Evolutionary conservation across 305 asterid genomes (phyloP).

Genomic region (Fraxinus sp.): DNA sequence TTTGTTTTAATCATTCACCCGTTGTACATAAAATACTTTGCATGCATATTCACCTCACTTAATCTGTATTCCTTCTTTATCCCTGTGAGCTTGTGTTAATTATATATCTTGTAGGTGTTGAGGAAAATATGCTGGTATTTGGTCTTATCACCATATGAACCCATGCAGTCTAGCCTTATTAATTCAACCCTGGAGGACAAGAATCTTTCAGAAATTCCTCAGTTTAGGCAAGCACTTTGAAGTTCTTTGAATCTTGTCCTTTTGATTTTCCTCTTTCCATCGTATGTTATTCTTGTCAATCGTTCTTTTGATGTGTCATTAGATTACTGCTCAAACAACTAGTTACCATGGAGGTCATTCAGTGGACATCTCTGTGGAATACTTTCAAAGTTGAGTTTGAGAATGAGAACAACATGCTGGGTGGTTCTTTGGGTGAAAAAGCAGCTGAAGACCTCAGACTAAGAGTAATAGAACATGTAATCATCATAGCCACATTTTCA

Average conservation of each 20-base stretch:
- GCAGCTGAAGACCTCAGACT: slow-evolving; percentile 83
- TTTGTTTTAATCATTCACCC: not conserved
- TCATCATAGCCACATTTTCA: slow-evolving; percentile 19
- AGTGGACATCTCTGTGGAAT: slow-evolving; percentile 80
- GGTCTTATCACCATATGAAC: slow-evolving; percentile 52
- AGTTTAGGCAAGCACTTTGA: slow-evolving; percentile 33
- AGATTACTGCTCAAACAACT: slow-evolving; percentile 79
- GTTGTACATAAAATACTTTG: not conserved
- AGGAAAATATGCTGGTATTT: slow-evolving; percentile 60
- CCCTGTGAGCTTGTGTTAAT: not conserved
- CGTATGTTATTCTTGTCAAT: not conserved
- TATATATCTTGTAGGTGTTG: slow-evolving; percentile 34
- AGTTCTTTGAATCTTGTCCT: not conserved
- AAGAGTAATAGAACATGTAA: slow-evolving; percentile 92
- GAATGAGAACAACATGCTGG: slow-evolving; percentile 75
- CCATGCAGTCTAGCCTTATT: slow-evolving; percentile 59
- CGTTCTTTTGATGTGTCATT: slow-evolving; percentile 10
- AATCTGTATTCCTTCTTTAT: not conserved
- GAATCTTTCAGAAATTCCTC: slow-evolving; percentile 56
- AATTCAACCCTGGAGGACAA: slow-evolving; percentile 54
- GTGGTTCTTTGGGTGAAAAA: slow-evolving; percentile 80
- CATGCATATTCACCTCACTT: not conserved
- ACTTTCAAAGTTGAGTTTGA: slow-evolving; percentile 84
- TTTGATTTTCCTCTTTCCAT: not conserved
- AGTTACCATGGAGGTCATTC: slow-evolving; percentile 90